Base-by-base conservation (phyloP, 805 yeast genomes). In the Wickerhamiella azyma region DNA sequence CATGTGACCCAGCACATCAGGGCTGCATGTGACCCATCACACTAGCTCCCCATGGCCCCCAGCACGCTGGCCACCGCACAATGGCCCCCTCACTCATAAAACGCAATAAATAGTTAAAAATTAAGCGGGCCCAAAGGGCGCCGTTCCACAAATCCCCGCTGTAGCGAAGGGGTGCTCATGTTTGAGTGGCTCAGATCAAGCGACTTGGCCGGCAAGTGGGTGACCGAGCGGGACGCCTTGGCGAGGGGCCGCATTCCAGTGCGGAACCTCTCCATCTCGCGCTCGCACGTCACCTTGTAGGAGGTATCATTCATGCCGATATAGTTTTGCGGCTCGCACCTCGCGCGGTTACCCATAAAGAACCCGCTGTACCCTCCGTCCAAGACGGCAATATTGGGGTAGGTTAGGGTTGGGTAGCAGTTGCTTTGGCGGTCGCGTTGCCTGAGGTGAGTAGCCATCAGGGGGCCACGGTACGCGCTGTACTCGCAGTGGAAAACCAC, bases 401-500 rank as follows among this genome's bases (percentile, higher is more conserved):
- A 92, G 52, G 74, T 75, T 47, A 92, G 68, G 50, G 73, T 67
- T 0, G 98, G 98, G 63, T 92, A 92, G 50, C 76, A 69, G 61
- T 88, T 86, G 44, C 76, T 54, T 35, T 73, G 72, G 51, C 98
- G 74, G 65, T 92, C 98, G 54, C 82, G 74, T 49, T 79, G 79
- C 50, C 98, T 69, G 47, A 92, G 70, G 60, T 85, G 86, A 45
- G 77, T 69, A 1, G 97, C 97, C 81, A 92, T 76, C 41, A 81
- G 67, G 4, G 98, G 98, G n/a, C 97, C 95, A 49, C 98, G 71
- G 59, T 81, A 85, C 5, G 94, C 76, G 33, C 94, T 81, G 61
- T 85, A 89, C 64, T 92, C 98, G 65, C 98, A 92, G 63, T 92
- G 96, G 67, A 92, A 89, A 9, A 92, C 70, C 6, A 89, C 61